These are phyloP conservation scores for Cyclanthera cordifolia DNA, from an alignment of 306 rosid species.

Conservation along the genomic window DNA sequence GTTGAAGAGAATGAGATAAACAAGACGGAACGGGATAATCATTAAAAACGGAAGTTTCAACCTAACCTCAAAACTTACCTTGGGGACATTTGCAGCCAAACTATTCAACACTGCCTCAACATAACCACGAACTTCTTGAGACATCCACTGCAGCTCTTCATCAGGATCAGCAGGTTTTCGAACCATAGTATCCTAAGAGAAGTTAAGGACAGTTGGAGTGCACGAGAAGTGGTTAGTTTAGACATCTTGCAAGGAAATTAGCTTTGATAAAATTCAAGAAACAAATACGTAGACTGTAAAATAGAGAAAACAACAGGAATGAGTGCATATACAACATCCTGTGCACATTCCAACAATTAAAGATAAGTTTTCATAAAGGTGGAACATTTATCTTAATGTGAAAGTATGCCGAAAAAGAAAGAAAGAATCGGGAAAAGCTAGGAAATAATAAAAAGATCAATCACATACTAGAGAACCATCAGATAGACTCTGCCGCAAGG, in stretches of 20 bases:
- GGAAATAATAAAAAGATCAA: not conserved
- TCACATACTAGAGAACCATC: conserved; percentile 87
- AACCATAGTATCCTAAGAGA: conserved; percentile 66
- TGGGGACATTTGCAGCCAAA: conserved; percentile 97
- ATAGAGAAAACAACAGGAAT: not conserved
- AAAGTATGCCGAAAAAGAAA: not conserved
- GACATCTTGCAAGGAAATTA: not conserved
- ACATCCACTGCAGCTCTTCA: conserved; percentile 98
- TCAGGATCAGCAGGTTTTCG: conserved; percentile 97
- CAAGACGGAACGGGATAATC: conserved; percentile 1
- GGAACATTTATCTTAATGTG: not conserved
- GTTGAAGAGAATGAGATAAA: conserved; percentile 8
- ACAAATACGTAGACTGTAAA: not conserved
- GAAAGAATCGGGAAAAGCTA: not conserved
- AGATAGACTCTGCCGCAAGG: conserved; percentile 72
- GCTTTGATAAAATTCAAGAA: not conserved
- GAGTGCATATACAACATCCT: not conserved
- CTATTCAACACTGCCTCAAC: conserved; percentile 97
- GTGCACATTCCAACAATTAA: not conserved
- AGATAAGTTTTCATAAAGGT: not conserved
- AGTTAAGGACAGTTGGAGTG: not conserved
- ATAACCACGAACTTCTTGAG: conserved; percentile 97
- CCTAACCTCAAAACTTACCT: conserved; percentile 29
- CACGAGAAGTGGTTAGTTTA: not conserved
- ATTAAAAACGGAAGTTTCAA: not conserved